phyloP scores from a whole-genome alignment of 2,329 filamentous ascomycete genomes.

The Sarocladium strictum region DNA sequence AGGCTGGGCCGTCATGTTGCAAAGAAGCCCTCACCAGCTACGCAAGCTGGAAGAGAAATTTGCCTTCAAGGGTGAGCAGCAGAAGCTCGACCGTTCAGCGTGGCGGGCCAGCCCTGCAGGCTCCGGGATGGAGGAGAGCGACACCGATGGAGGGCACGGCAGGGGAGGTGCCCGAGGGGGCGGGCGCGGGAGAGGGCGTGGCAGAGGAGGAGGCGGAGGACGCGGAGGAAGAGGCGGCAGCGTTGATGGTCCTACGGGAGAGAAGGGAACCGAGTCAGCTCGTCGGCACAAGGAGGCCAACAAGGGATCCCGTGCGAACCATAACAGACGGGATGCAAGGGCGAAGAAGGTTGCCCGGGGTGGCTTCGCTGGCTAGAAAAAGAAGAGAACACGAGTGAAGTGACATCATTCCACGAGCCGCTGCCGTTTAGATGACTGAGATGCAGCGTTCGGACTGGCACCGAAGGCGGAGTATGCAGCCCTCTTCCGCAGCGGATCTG shows the following conservation, averaged over 20 bases:
- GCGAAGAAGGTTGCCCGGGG: slow-evolving; percentile 59
- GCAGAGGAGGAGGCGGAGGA: slow-evolving; percentile 40
- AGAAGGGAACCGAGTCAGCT: slow-evolving; percentile 66
- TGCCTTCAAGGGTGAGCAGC: slow-evolving; percentile 61
- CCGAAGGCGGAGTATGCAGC: not conserved
- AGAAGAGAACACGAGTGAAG: not conserved
- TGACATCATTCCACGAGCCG: not conserved
- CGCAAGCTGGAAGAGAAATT: slow-evolving; percentile 67
- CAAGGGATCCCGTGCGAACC: slow-evolving; percentile 78
- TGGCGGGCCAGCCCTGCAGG: slow-evolving; percentile 52
- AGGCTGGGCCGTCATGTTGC: slow-evolving; percentile 86
- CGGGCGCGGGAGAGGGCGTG: slow-evolving; percentile 38
- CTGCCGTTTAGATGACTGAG: not conserved
- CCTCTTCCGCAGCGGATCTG: slow-evolving; percentile 1
- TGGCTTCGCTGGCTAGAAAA: slow-evolving; percentile 28
- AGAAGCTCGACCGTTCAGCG: slow-evolving; percentile 56
- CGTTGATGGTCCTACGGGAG: slow-evolving; percentile 58
- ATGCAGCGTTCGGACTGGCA: not conserved
- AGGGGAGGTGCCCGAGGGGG: slow-evolving; percentile 41
- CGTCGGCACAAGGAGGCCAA: slow-evolving; percentile 74
- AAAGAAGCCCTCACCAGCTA: slow-evolving; percentile 62
- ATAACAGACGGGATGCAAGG: slow-evolving; percentile 70
- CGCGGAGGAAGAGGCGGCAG: slow-evolving; percentile 52
- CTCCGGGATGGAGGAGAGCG: slow-evolving; percentile 53
- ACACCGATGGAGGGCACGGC: slow-evolving; percentile 35